Evolutionary conservation across 345 rosid genomes (phyloP).

Genomic region (Turritis glabra): DNA sequence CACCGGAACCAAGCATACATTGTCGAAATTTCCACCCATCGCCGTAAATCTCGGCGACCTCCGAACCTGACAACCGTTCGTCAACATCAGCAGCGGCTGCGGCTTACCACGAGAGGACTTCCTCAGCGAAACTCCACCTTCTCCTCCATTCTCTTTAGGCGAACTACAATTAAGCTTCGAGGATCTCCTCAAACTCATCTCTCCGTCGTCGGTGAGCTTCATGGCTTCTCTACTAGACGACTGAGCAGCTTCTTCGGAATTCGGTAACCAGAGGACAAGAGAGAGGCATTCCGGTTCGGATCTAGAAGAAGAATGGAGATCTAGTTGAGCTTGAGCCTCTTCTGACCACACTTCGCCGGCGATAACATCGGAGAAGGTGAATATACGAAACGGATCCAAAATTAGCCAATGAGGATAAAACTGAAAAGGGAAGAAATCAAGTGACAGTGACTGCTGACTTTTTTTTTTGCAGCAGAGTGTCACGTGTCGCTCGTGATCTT

Average conservation of each 20-base stretch:
- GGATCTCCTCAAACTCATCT: conserved; percentile 29
- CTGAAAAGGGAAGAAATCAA: neutral
- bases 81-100: neutral
- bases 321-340: neutral
- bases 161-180: conserved; percentile 23
- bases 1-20: conserved; percentile 23
- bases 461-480: no score
- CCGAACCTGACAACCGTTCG: conserved; percentile 17
- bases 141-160: conserved; percentile 2
- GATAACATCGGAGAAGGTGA: conserved; percentile 23
- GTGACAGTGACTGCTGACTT: neutral
- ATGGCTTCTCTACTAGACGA: neutral
- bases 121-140: neutral
- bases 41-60: conserved; percentile 32
- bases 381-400: neutral
- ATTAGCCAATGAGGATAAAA: neutral
- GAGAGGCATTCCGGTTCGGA: conserved; percentile 25
- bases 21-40: neutral
- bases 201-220: conserved; percentile 1
- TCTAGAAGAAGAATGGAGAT: conserved; percentile 1
- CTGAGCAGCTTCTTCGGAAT: conserved; percentile 7
- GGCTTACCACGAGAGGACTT: conserved; percentile 13
- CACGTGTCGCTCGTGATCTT: no score
- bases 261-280: conserved; percentile 20
- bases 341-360: conserved; percentile 29